Evolutionary conservation across 305 asterid genomes (phyloP).

Genomic region (Fraxinus albicans): DNA sequence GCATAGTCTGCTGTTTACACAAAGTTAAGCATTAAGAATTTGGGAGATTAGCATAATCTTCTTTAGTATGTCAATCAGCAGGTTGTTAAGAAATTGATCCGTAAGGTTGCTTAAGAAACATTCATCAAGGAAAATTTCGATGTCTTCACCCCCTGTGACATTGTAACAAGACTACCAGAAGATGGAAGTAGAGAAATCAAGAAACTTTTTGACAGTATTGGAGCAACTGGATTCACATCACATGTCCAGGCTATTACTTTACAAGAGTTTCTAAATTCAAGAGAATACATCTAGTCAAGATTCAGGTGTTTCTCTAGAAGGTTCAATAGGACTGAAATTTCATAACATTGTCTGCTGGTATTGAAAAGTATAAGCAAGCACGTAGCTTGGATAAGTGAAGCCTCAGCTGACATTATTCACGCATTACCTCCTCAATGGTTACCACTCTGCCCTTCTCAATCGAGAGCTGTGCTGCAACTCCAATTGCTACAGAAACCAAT

Average conservation of each 20-base stretch:
- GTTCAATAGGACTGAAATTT: not conserved
- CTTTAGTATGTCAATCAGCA: not conserved
- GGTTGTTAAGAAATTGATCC: not conserved
- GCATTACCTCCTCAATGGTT: conserved; percentile 61
- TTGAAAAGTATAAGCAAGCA: not conserved
- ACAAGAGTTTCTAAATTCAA: not conserved
- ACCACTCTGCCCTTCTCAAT: conserved; percentile 77
- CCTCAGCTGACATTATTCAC: not conserved
- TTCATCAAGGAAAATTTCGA: not conserved
- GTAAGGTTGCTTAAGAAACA: not conserved
- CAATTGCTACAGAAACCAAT: conserved; percentile 85
- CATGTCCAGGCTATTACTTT: not conserved
- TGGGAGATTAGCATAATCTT: not conserved
- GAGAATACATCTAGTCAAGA: not conserved
- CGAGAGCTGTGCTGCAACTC: conserved; percentile 91
- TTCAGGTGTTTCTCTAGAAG: not conserved
- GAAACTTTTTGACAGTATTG: not conserved
- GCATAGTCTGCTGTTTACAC: not conserved
- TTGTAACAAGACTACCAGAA: not conserved
- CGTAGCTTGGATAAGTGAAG: not conserved
- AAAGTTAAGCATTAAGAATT: not conserved
- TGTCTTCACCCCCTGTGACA: not conserved
- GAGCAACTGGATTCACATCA: not conserved
- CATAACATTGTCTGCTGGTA: not conserved
- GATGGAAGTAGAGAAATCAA: not conserved